A percentile compares a stretch with the other conserved stretches of the same genome.
These are phyloP conservation scores for Podospora bellae-mahoneyi DNA, from an alignment of 495 filamentous ascomycete genomes.

Conservation along the genomic window DNA sequence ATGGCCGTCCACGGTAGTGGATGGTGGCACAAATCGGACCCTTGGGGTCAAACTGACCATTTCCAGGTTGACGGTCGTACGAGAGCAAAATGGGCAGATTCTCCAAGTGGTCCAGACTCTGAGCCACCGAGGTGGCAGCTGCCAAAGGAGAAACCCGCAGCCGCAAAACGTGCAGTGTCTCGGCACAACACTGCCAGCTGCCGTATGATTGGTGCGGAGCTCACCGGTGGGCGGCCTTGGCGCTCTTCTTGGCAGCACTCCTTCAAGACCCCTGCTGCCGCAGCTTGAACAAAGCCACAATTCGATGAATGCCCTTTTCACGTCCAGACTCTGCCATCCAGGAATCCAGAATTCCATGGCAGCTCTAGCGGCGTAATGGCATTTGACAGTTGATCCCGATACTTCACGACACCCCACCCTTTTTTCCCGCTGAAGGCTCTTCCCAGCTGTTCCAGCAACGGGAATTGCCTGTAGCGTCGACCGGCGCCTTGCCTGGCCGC, in stretches of 20 bases:
- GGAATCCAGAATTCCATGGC: conserved; percentile 11
- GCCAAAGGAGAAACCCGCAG: neutral
- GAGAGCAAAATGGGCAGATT: conserved; percentile 21
- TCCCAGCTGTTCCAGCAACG: neutral
- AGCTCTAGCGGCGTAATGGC: neutral
- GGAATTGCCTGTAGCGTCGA: neutral
- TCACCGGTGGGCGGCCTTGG: neutral
- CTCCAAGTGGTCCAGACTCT: neutral
- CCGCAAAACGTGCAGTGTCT: neutral
- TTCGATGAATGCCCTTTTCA: neutral
- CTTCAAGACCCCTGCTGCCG: neutral
- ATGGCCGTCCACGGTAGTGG: neutral
- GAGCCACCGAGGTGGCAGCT: neutral
- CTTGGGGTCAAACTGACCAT: conserved; percentile 24
- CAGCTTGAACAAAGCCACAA: conserved; percentile 3
- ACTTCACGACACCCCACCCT: neutral
- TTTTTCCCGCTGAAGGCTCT: neutral
- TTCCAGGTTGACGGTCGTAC: conserved; percentile 24
- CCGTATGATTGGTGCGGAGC: neutral
- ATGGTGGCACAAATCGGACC: conserved; percentile 16
- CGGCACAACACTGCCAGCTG: neutral
- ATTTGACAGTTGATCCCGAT: neutral
- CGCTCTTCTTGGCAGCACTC: neutral
- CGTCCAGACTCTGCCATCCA: neutral
- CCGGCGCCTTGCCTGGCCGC: neutral